Base-by-base conservation (phyloP, 2,329 filamentous ascomycete genomes). In the Orbilia oligospora region DNA sequence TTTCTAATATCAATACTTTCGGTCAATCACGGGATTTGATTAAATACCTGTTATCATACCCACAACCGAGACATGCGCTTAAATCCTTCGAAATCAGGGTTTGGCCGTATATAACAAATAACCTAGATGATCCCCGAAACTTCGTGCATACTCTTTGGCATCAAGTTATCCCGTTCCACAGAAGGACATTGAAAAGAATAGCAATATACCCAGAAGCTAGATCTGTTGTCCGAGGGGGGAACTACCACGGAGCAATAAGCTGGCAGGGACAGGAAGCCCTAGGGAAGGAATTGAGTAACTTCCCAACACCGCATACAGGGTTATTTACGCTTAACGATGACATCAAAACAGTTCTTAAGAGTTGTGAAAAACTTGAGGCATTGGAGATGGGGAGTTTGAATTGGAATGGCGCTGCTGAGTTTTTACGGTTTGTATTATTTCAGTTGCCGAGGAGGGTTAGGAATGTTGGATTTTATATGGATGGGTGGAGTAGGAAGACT, bases 121-220 rank as follows among this genome's bases (percentile, higher is more conserved):
- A 64, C 18, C 14, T 12, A 3, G 20, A 10, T 1, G 20, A 51
- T 10, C 53, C 49, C 1, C 14, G 8, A 3, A 6, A 20, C 1
- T 71, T 64, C 14, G 56, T 71, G 0, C n/a, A 64, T n/a, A 20
- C 5, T 2, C 55, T 71, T 2, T 71, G 68, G 68, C 51, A 12
- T 0, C 22, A 71, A 16, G 46, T 53, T 4, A 22, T 71, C 5
- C 41, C 41, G 6, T 38, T 41, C 3, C 68, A 71, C 30, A 36
- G 8, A 12, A 53, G 16, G 8, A 41, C 55, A 0, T 44, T 71
- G 14, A 44, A 24, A 33, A 1, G 33, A 5, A 9, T 71, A 5
- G 44, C 9, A 30, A 51, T 71, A 5, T 71, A 64, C 33, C 68
- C 55, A 0, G 68, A 71, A 27, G 27, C 56, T 1, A 9, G 20